Evolutionary conservation across 2,329 filamentous ascomycete species (phyloP), one percentile per base, ranked within the genome.

Genomic region (Paraphaeosphaeria sporulosa): DNA sequence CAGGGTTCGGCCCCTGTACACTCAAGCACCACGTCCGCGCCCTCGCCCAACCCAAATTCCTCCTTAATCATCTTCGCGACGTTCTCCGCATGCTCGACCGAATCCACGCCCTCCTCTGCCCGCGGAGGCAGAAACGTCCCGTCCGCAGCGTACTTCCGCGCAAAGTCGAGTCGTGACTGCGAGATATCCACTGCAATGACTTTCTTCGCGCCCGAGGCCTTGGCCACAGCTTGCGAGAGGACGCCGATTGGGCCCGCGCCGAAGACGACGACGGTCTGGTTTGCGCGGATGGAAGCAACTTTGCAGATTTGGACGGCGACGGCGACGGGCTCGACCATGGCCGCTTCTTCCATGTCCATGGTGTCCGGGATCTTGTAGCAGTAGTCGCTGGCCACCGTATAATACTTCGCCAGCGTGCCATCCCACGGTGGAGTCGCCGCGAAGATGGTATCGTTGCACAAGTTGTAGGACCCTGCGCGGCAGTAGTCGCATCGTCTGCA

Each of bases 361-460:
- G 67, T 60, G n/a, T 64, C 59, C 4, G 70, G 69, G 13, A 74
- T 62, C 55, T 66, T 67, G 57, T 68, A 72, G 43, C 70, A 74
- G 43, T 63, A 73, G 27, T 73, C 70, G 8, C 58, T 64, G 9
- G 68, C 62, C 1, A 71, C 57, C 21, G 50, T 59, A 55, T 70
- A 74, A 46, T 67, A 72, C 27, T 63, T 74, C 4, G 65, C 63
- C 8, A 73, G 59, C 3, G 69, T 73, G 13, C 71, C 71, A 49
- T 72, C 70, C 49, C 61, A 68, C 2, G 68, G 68, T 3, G 70
- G 70, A 4, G 67, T 70, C 2, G 70, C 71, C 0, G 68, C 68
- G 27, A 73, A 73, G 19, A 58, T 59, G 42, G 66, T 72, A 23
- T 61, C 62, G 27, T 63, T 56, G 59, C 71, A 73, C 1, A 73